Conservation (phyloP, 345 rosid species). For the Pistacia atlantica region DNA sequence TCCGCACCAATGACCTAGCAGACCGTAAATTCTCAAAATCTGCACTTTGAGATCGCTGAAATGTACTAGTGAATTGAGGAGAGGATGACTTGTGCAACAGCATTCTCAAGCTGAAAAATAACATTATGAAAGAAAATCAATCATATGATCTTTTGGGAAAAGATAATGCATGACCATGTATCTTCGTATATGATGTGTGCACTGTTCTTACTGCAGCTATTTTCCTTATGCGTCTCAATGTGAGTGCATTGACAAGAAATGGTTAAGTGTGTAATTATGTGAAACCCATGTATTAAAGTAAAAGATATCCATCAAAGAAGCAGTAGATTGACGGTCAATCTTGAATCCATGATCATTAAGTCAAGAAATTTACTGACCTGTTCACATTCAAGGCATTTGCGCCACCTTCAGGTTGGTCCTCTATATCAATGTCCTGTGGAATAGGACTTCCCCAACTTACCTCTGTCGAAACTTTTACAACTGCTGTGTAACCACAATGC, state of each 20-base stretch:
- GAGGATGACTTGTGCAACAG: constrained; percentile 69
- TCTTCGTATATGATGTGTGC: neutral
- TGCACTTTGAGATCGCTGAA: constrained; percentile 60
- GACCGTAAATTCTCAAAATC: constrained; percentile 58
- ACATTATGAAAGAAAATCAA: neutral
- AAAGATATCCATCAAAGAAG: constrained; percentile 10
- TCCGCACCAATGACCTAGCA: constrained; percentile 68
- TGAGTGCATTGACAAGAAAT: neutral
- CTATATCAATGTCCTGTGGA: constrained; percentile 68
- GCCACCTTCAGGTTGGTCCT: constrained; percentile 95
- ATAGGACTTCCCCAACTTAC: constrained; percentile 49
- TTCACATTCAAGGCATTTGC: constrained; percentile 87
- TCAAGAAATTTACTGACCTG: constrained; percentile 49
- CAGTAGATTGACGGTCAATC: neutral
- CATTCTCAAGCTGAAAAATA: constrained; percentile 77
- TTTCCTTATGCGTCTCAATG: neutral
- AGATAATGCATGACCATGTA: neutral
- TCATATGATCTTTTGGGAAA: neutral
- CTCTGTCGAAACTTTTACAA: constrained; percentile 68
- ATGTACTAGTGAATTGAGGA: constrained; percentile 45
- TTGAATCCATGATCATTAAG: constrained; percentile 5
- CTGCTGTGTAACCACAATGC: constrained; percentile 83
- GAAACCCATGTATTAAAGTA: neutral
- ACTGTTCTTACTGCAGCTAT: neutral
- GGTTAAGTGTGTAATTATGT: neutral